Evolutionary conservation across 140 eudicot genomes (phyloP), one percentile per base, ranked within the genome.

Genomic region (Senecio squalidus): DNA sequence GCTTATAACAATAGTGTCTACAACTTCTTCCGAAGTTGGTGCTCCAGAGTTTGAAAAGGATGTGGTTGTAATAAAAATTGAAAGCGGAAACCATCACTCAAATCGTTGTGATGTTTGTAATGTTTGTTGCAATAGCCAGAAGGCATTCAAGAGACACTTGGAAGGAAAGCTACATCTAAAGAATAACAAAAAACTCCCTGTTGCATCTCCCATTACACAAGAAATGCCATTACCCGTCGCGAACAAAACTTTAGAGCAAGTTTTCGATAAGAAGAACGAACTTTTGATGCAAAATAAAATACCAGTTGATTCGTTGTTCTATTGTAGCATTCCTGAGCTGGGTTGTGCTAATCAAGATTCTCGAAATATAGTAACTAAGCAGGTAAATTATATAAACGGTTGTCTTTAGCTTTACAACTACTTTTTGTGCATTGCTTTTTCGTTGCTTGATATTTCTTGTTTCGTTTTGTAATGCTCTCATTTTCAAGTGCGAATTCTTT

Each of bases 161-260:
- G 69, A 59, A 55, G 71, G 71, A 47, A 74, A 74, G 46, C 47
- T 17, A 38, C 71, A 63, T 75, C 1, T 22, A 27, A 63, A 57
- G 55, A 69, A 48, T 9, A 10, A 41, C 13, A 64, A 48, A 62
- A 55, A 23, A 26, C 49, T 30, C 51, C 15, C 62, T 0, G 51
- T 27, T 66, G 18, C 69, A 29, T 15, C 57, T 13, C 11, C 10
- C 28, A 24, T 45, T 43, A 9, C 3, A 17, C 57, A 60, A 57
- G 55, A 60, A 26, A 51, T 18, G 25, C 28, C 20, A 31, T 17
- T 61, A 46, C 61, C 9, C 18, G 56, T 53, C 49, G 52, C 61
- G 39, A 23, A 30, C 11, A 62, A 14, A 20, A 47, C 25, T 55
- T 48, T 28, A 14, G 46, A 34, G 23, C 51, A 17, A 43, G 65